phyloP scores from a whole-genome alignment of 768 basidiomycete species.

The Cystobasidium onofrii region DNA sequence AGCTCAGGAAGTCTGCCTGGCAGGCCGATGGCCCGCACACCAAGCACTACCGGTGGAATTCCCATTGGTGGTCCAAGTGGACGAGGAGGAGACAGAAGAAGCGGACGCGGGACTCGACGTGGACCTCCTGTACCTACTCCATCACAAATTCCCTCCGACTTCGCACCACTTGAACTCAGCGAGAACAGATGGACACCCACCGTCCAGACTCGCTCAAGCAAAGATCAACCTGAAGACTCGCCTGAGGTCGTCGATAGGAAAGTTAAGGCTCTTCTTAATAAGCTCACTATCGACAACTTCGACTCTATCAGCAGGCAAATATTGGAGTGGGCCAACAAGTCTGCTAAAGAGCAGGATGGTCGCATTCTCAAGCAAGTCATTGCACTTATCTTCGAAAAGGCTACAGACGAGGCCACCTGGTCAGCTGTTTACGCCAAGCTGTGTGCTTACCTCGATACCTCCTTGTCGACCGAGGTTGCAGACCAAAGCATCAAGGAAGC shows the following conservation, averaged over 20 bases:
- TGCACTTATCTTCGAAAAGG: slow-evolving; percentile 91
- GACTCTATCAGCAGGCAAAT: slow-evolving; percentile 92
- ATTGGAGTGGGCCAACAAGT: slow-evolving; percentile 88
- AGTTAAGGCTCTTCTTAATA: slow-evolving; percentile 85
- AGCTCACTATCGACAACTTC: slow-evolving; percentile 93
- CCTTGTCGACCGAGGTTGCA: slow-evolving; percentile 74
- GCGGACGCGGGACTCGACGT: slow-evolving; percentile 43
- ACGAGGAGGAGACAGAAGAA: slow-evolving; percentile 54
- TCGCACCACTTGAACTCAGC: slow-evolving; percentile 67
- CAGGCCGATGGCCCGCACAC: slow-evolving; percentile 31
- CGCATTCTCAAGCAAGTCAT: slow-evolving; percentile 93
- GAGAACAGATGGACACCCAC: slow-evolving; percentile 71
- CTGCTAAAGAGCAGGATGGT: slow-evolving; percentile 82
- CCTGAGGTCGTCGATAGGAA: slow-evolving; percentile 85
- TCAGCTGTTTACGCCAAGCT: slow-evolving; percentile 96
- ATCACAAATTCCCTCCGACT: slow-evolving; percentile 52
- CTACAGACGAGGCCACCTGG: slow-evolving; percentile 89
- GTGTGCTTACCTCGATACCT: slow-evolving; percentile 50
- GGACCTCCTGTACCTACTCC: slow-evolving; percentile 33
- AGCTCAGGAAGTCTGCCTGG: slow-evolving; percentile 31
- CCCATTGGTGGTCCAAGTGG: slow-evolving; percentile 77
- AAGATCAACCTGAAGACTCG: slow-evolving; percentile 51
- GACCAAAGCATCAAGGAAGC: slow-evolving; percentile 74
- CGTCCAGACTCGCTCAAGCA: slow-evolving; percentile 47
- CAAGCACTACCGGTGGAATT: slow-evolving; percentile 42